Evolutionary conservation across 1,139 yeast genomes (phyloP).

Genomic region (Candida frijolesensis): DNA sequence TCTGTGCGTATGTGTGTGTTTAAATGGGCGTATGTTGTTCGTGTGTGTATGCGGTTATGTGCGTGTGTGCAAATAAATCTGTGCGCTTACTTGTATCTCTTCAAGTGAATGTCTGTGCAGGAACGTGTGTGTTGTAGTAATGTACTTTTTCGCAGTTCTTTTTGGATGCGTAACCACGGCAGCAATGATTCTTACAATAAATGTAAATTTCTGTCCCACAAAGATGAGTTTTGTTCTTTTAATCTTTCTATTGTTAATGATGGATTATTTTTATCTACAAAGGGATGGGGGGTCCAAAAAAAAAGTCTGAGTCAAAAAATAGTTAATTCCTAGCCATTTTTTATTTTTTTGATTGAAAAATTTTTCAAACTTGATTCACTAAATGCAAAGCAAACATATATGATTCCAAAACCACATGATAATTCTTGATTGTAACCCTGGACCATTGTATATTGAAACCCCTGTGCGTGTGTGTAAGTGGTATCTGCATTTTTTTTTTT

Average conservation of each 20-base stretch:
- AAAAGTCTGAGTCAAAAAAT: background rate
- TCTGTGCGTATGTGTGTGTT: background rate
- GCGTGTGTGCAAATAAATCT: background rate
- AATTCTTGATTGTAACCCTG: background rate
- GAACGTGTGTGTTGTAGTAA: background rate
- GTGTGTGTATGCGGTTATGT: background rate
- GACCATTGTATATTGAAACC: background rate
- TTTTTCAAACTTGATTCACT: background rate
- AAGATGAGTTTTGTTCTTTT: background rate
- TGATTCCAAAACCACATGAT: background rate
- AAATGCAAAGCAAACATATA: background rate
- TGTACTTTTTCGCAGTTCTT: background rate
- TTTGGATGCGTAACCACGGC: background rate
- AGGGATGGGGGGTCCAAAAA: background rate
- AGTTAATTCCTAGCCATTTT: background rate
- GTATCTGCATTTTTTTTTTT: background rate
- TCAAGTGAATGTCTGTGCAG: background rate
- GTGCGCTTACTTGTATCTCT: too few relatives aligned
- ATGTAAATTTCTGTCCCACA: background rate
- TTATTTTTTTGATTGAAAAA: background rate
- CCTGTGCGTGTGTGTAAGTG: background rate
- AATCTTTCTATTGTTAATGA: background rate
- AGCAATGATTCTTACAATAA: too few relatives aligned
- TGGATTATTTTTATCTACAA: background rate
- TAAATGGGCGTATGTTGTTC: background rate